phyloP scores from a whole-genome alignment of 495 filamentous ascomycete species.

The Tetracladium setigerum region DNA sequence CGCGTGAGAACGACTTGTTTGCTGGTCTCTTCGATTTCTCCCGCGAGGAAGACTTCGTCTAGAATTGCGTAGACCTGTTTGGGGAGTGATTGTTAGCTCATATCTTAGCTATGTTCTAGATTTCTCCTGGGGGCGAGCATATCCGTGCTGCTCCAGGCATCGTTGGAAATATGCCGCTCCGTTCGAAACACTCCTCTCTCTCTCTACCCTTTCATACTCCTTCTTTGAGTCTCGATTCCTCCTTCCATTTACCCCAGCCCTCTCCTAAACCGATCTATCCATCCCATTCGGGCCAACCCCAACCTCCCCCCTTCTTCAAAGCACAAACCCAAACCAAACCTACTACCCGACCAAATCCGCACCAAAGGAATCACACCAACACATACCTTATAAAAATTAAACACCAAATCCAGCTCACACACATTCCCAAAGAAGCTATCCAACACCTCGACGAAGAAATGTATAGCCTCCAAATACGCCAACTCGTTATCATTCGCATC shows the following conservation, averaged over 20 bases:
- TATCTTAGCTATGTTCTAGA: not conserved
- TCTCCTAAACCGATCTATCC: not conserved
- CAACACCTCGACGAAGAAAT: conserved; percentile 98
- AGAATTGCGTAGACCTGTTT: conserved; percentile 91
- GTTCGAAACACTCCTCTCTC: too few species aligned
- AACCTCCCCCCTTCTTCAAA: not conserved
- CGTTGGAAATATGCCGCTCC: too few species aligned
- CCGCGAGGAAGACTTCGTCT: conserved; percentile 92
- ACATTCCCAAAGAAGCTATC: conserved; percentile 99
- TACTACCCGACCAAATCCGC: conserved; percentile 9
- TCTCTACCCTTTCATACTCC: too few species aligned
- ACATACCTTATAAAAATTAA: conserved; percentile 86
- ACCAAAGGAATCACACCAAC: conserved; percentile 8
- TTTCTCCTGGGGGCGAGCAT: too few species aligned
- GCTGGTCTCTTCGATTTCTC: conserved; percentile 96
- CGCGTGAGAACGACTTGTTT: conserved; percentile 95
- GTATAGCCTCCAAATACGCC: conserved; percentile 93
- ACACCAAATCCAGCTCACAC: conserved; percentile 96
- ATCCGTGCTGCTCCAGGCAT: too few species aligned
- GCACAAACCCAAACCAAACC: too few species aligned
- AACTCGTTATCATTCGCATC: conserved; percentile 99
- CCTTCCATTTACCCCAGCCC: too few species aligned
- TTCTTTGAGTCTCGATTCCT: too few species aligned
- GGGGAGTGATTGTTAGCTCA: not conserved
- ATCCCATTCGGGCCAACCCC: not conserved